Evolutionary conservation across 2,329 filamentous ascomycete species (phyloP).

Genomic region (Fusarium mexicanum): DNA sequence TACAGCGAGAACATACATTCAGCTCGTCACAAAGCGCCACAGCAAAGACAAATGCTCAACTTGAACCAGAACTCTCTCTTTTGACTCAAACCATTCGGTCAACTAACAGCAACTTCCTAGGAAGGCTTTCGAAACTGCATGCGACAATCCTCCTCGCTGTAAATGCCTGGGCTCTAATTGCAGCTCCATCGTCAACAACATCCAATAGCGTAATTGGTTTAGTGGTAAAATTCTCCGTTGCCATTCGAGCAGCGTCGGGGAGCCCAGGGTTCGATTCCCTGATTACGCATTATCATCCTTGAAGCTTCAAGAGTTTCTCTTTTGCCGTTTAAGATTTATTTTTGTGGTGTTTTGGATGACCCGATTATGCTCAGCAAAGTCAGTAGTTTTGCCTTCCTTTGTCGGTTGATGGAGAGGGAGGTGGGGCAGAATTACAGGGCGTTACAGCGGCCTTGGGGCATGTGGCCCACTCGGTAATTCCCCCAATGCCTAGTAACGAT

Average conservation of each 20-base stretch:
- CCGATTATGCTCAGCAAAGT: background rate
- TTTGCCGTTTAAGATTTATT: accelerated
- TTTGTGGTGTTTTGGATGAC: background rate
- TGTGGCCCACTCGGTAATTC: no score
- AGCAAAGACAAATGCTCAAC: background rate
- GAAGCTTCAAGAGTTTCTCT: accelerated
- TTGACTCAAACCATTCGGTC: background rate
- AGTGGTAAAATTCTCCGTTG: background rate
- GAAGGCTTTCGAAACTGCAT: accelerated
- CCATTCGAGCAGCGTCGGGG: background rate
- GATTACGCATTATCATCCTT: background rate
- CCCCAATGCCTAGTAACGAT: no score
- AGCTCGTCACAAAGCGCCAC: no score
- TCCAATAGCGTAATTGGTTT: background rate
- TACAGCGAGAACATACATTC: no score
- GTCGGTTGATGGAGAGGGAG: background rate
- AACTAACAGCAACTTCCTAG: background rate
- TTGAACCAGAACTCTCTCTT: accelerated
- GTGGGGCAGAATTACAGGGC: background rate
- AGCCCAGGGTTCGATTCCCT: background rate
- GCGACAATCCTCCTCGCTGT: accelerated
- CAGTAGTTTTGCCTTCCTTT: background rate
- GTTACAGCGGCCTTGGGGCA: background rate
- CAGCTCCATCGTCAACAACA: background rate
- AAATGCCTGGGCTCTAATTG: accelerated